phyloP scores from a whole-genome alignment of 2,329 filamentous ascomycete genomes.

The Endoconidiophora laricicola region DNA sequence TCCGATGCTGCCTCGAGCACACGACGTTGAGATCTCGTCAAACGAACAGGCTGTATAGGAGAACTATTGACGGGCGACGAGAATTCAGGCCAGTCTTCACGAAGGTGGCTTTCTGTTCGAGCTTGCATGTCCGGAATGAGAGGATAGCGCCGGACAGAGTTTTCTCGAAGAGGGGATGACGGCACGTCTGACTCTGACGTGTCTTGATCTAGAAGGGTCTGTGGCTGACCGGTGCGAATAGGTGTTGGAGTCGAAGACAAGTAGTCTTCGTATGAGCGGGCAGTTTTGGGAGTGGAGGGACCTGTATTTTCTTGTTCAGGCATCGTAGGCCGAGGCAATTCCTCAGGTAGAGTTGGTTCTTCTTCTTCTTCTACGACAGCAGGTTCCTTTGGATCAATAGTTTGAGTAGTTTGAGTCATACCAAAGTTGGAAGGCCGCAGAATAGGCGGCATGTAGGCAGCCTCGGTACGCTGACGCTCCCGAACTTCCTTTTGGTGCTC shows the following conservation, averaged over 20 bases:
- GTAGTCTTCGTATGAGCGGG: constrained; percentile 31
- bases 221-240: constrained; percentile 21
- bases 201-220: constrained; percentile 24
- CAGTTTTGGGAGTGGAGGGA: constrained; percentile 28
- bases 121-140: constrained; percentile 35
- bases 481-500: constrained; percentile 65
- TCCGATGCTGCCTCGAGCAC: neutral
- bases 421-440: neutral
- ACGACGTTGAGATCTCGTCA: constrained; percentile 8
- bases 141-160: constrained; percentile 29
- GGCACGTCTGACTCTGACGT: constrained; percentile 26
- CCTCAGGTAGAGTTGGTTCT: too few species aligned
- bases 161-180: constrained; percentile 35
- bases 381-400: neutral
- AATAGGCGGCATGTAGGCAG: constrained; percentile 16
- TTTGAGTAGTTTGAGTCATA: neutral
- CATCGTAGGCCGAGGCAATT: constrained; percentile 16
- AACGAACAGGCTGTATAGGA: constrained; percentile 20
- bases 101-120: constrained; percentile 19
- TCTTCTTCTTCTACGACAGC: neutral
- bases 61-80: constrained; percentile 33
- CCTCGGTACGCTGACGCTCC: constrained; percentile 51
- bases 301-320: neutral
- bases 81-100: constrained; percentile 36
- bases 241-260: constrained; percentile 45